A percentile compares a stretch with the other conserved stretches of the same genome.
phyloP scores from a whole-genome alignment of 2,329 filamentous ascomycete species.

The Apiospora phragmitis region DNA sequence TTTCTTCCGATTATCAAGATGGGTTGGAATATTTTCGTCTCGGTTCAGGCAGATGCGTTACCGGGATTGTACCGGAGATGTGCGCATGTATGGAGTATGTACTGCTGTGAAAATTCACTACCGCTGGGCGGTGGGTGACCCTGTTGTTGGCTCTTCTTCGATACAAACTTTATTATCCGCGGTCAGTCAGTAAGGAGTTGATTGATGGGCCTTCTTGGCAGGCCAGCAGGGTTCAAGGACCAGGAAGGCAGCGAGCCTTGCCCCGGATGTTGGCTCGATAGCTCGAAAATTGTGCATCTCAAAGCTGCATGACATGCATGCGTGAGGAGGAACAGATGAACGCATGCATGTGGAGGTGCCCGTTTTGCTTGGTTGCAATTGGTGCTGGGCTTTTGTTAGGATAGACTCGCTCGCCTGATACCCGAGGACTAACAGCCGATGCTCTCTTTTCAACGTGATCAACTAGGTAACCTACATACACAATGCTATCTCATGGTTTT shows the following conservation, averaged over 20 bases:
- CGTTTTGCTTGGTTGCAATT: not conserved
- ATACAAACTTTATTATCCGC: not conserved
- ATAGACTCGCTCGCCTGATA: not conserved
- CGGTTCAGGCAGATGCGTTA: no score
- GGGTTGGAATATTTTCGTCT: no score
- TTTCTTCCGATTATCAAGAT: no score
- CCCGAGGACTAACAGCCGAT: not conserved
- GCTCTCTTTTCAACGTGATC: not conserved
- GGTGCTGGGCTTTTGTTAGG: not conserved
- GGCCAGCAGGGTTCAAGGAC: not conserved
- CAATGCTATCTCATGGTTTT: not conserved
- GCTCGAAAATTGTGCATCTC: not conserved
- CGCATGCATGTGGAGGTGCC: conserved; percentile 7
- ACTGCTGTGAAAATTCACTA: not conserved
- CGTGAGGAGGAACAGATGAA: conserved; percentile 8
- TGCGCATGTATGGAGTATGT: not conserved
- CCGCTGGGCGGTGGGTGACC: not conserved
- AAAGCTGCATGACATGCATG: conserved; percentile 11
- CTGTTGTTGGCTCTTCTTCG: not conserved
- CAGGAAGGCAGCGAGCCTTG: conserved; percentile 1
- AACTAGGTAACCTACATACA: no score
- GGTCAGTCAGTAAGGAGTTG: not conserved
- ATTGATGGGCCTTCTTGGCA: not conserved
- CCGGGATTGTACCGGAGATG: not conserved
- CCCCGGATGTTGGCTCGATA: conserved; percentile 6